Evolutionary conservation across 129 eudicot species (phyloP).

Genomic region (Chrysanthemum lavandulifolium): DNA sequence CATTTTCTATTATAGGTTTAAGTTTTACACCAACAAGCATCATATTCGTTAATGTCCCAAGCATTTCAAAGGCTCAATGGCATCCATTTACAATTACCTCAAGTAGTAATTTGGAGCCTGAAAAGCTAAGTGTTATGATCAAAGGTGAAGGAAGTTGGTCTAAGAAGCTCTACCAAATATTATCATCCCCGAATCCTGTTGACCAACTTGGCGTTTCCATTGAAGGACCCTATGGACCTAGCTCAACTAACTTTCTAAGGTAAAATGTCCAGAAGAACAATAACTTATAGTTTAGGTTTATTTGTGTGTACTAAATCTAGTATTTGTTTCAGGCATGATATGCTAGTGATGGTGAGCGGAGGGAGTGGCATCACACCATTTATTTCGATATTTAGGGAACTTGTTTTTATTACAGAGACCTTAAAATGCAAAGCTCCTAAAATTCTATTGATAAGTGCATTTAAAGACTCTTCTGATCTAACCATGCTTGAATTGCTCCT

Average conservation of each 20-base stretch:
- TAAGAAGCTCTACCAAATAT: conserved; percentile 37
- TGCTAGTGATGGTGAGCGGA: conserved; percentile 84
- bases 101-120: conserved; percentile 69
- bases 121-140: conserved; percentile 66
- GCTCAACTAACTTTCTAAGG: conserved; percentile 68
- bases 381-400: conserved; percentile 76
- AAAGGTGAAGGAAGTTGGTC: conserved; percentile 47
- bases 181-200: conserved; percentile 52
- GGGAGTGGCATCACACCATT: conserved; percentile 94
- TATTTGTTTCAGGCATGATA: conserved; percentile 54
- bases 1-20: conserved; percentile 34
- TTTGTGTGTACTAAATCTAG: conserved; percentile 3
- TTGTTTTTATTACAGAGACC: conserved; percentile 39
- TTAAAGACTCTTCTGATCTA: conserved; percentile 66
- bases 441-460: conserved; percentile 53
- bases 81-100: conserved; percentile 87
- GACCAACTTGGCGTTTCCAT: conserved; percentile 56
- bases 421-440: conserved; percentile 45
- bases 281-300: background rate
- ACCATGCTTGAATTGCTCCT: conserved; percentile 79
- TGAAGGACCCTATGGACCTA: conserved; percentile 95
- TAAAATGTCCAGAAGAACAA: conserved; percentile 12
- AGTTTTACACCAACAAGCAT: conserved; percentile 73
- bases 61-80: conserved; percentile 92
- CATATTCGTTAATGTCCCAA: conserved; percentile 71